Evolutionary conservation across 352 stramenopile genomes (phyloP).

Genomic region (Aphanomyces astaci): DNA sequence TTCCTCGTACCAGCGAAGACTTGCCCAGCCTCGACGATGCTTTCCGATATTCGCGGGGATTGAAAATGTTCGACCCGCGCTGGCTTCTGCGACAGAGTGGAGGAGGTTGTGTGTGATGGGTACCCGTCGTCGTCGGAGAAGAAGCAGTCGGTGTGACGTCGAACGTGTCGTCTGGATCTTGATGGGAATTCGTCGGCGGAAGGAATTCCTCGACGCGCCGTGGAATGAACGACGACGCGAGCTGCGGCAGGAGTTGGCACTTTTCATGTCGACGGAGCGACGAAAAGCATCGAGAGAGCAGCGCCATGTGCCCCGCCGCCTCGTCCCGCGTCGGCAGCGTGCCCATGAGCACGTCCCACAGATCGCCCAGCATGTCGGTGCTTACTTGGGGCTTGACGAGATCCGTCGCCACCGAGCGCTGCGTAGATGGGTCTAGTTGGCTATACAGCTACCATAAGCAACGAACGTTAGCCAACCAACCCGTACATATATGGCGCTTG

Average conservation of each 20-base stretch:
- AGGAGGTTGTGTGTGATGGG: too few relatives aligned
- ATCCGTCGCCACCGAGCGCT: background rate
- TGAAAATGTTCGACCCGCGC: background rate
- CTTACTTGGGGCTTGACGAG: conserved; percentile 8
- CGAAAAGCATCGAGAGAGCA: background rate
- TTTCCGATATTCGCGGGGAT: background rate
- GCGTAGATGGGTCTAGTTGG: background rate
- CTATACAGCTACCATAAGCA: conserved; percentile 18
- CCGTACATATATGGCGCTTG: too few relatives aligned
- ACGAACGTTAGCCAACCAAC: too few relatives aligned
- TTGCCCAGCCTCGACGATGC: background rate
- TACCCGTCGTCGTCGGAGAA: too few relatives aligned
- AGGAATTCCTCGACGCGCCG: conserved; percentile 4
- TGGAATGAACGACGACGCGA: background rate
- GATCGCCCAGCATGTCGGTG: background rate
- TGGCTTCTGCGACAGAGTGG: too few relatives aligned
- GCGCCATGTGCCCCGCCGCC: background rate
- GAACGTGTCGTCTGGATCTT: background rate
- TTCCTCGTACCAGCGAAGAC: background rate
- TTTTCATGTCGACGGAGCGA: background rate
- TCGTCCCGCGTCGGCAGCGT: background rate
- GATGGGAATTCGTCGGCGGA: background rate
- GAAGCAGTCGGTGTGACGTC: too few relatives aligned
- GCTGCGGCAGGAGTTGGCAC: background rate
- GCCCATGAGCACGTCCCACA: conserved; percentile 2